Evolutionary conservation across 805 yeast genomes (phyloP).

Genomic region (Cephaloascus albidus): DNA sequence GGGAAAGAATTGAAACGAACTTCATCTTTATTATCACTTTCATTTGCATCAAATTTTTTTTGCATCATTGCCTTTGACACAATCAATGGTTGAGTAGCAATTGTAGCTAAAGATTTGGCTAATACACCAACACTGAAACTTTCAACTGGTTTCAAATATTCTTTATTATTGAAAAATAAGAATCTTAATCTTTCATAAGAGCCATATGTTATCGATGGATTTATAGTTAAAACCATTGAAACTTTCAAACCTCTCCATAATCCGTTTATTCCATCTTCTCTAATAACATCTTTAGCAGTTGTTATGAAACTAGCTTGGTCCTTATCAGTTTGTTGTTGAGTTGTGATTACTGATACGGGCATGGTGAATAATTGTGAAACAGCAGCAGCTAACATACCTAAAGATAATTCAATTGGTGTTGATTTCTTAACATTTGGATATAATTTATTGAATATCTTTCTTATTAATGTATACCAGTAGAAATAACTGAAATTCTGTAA

Average conservation of each 20-base stretch:
- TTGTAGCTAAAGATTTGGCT: conserved; percentile 72
- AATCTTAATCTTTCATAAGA: conserved; percentile 61
- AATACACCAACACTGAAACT: conserved; percentile 69
- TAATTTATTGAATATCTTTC: conserved; percentile 39
- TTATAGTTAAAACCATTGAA: conserved; percentile 64
- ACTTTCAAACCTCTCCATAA: conserved; percentile 84
- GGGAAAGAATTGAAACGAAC: conserved; percentile 47
- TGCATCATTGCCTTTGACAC: conserved; percentile 80
- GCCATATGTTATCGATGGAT: conserved; percentile 85
- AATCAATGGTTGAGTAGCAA: conserved; percentile 77
- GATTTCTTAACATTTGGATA: conserved; percentile 30
- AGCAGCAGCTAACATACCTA: conserved; percentile 80
- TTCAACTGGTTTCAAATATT: conserved; percentile 47
- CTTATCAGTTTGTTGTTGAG: conserved; percentile 47
- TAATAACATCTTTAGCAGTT: conserved; percentile 40
- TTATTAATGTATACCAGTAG: conserved; percentile 76
- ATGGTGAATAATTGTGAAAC: conserved; percentile 71
- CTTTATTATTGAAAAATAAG: conserved; percentile 31
- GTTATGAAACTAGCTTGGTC: conserved; percentile 21
- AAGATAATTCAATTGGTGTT: conserved; percentile 57
- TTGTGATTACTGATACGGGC: conserved; percentile 72
- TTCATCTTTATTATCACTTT: conserved; percentile 22
- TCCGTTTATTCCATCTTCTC: conserved; percentile 59
- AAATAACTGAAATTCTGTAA: conserved; percentile 77
- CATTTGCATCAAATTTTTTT: conserved; percentile 22